Base-by-base conservation (phyloP, 805 yeast genomes). In the Pichia ethanolica region DNA sequence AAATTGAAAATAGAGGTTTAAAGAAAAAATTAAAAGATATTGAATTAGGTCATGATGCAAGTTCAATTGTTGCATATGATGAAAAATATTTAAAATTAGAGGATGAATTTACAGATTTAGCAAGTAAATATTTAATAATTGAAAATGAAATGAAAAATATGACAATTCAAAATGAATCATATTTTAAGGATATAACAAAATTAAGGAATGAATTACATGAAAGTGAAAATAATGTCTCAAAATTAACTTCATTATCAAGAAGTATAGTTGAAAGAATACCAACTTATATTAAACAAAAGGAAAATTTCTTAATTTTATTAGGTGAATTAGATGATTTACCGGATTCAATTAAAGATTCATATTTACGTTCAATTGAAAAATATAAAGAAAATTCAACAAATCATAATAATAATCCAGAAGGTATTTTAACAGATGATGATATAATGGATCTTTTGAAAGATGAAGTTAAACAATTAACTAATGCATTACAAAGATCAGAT, bases 381-480 rank as follows among this genome's bases (percentile, higher is more conserved):
- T 54, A 40, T 42, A 48, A 43, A 6, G 26, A 27, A 4, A 36
- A 49, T 45, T 41, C 7, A 12, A 13, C 43, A 36, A 10, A 11
- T 28, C 34, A 45, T 13, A 27, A 14, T 13, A 12, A 13, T 27
- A 39, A 36, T 30, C 20, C 49, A 44, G 60, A 59, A 3, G 53
- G 54, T 30, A 55, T 60, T 30, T 45, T 49, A 20, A 53, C 65
- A 1, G 60, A 62, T 45, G 63, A 62, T 34, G 61, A 64, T 25
- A 39, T 66, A 36, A 54, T 63, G 39, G 57, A 58, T 12, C 27
- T 65, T 33, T 59, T 61, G 40, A 57, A 67, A 39, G 54, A 56
- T n/a, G 70, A 67, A 48, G 62, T 66, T 4, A 56, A 53, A 42
- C 34, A 39, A 9, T 51, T 67, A 39, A 55, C 56, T 43, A 40